These are phyloP conservation scores for Schwanniomyces vanrijiae DNA, from an alignment of 805 yeast species.

Conservation along the genomic window DNA sequence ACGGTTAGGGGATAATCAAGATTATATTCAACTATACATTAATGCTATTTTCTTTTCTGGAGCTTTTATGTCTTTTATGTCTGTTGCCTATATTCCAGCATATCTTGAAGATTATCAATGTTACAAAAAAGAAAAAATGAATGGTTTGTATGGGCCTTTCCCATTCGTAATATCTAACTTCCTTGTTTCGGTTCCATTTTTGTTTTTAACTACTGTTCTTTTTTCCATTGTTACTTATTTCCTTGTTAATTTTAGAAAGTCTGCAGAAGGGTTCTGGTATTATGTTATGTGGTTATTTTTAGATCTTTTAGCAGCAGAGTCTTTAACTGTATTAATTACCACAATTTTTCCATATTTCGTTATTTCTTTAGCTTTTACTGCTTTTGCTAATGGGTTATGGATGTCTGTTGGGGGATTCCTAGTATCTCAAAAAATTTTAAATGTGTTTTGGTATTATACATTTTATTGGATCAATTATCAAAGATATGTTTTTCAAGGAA, in stretches of 20 bases:
- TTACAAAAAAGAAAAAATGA: conserved; percentile 30
- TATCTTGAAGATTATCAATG: conserved; percentile 32
- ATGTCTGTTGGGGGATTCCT: conserved; percentile 44
- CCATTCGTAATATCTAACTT: conserved; percentile 36
- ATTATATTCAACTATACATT: conserved; percentile 32
- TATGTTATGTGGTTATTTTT: conserved; percentile 39
- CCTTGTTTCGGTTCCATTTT: conserved; percentile 35
- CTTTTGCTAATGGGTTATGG: conserved; percentile 44
- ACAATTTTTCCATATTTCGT: conserved; percentile 36
- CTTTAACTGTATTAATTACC: conserved; percentile 36
- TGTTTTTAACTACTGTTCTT: conserved; percentile 28
- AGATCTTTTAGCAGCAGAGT: conserved; percentile 41
- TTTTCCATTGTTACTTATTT: conserved; percentile 35
- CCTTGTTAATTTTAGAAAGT: conserved; percentile 27
- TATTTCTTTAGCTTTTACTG: conserved; percentile 37
- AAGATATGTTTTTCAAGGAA: conserved; percentile 43
- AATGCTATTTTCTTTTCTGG: conserved; percentile 42
- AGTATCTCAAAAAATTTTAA: conserved; percentile 31
- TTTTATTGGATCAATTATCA: conserved; percentile 42
- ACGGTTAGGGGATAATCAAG: conserved; percentile 26
- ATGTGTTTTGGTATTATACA: conserved; percentile 40
- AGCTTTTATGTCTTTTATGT: conserved; percentile 47
- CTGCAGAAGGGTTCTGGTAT: conserved; percentile 30
- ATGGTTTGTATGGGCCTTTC: conserved; percentile 38
- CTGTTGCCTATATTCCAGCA: conserved; percentile 43